Evolutionary conservation across 371 early-diverging fungal genomes (phyloP), one percentile per base, ranked within the genome.

Genomic region (Apophysomyces ossiformis): DNA sequence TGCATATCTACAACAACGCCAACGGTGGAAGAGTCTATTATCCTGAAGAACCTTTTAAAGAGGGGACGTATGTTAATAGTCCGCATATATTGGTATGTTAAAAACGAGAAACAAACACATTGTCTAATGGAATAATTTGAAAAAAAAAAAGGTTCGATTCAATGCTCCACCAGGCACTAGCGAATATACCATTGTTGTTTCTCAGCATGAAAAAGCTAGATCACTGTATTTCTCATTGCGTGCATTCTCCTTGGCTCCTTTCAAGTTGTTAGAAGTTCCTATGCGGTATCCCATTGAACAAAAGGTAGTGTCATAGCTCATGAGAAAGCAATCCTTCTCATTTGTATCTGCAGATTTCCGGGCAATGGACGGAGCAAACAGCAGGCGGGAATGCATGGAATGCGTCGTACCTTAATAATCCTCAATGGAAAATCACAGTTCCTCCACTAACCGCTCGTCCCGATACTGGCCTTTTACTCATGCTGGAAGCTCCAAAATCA

Each of bases 1-100:
- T 94, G 7, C 94, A 94, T 74, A 83, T 96, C 4, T 96, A 91
- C 70, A 84, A 85, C 44, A 77, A 84, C 57, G 87, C 90, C 46
- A 77, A 84, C 45, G 90, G 93, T 5, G 81, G 89, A 21, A 77
- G 92, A 37, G 82, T 96, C 3, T 93, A 89, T 71, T 93, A 93
- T 67, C 92, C 92, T 15, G 90, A 86, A 13, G 85, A 84, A 15
- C 89, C 93, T 1, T 76, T 91, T 66, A 85, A 81, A 69, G 75
- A 83, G 69, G 94, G 94, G 13, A 89, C 88, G 16, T 94, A 93
- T 73, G 89, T 93, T 50, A 95, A 95, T 69, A 91, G 89, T 58
- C 94, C 92, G 4, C 94, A 95, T 74, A 89, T 92, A 54, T 77
- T 94, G 68, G 89, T 89, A 71, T 73, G 73, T 63, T 16, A 16